Conservation (phyloP, 139 green algal genomes). For the Diplosphaera chodatii region DNA sequence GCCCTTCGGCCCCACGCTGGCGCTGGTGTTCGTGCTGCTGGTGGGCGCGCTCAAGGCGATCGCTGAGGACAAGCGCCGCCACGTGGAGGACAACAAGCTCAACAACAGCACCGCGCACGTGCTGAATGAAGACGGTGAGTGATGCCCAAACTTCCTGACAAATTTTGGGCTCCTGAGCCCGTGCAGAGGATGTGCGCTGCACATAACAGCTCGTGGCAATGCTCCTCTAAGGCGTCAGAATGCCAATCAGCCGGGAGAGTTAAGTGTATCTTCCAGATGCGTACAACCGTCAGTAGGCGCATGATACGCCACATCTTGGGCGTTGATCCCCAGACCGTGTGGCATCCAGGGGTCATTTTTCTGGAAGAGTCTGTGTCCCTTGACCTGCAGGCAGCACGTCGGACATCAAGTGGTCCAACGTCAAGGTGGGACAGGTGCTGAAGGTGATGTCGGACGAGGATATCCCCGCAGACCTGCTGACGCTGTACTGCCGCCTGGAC, state of each 20-base stretch:
- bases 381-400: slow-evolving; percentile 21
- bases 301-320: too few species aligned
- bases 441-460: slow-evolving; percentile 59
- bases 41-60: slow-evolving; percentile 53
- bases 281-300: too few species aligned
- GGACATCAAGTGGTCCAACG: slow-evolving; percentile 44
- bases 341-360: too few species aligned
- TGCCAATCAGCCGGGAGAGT: too few species aligned
- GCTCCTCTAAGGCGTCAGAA: too few species aligned
- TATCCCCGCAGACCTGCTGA: slow-evolving; percentile 83
- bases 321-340: too few species aligned
- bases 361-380: background rate
- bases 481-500: slow-evolving; percentile 41
- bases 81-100: slow-evolving; percentile 44
- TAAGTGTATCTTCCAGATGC: too few species aligned
- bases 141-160: background rate
- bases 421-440: slow-evolving; percentile 24
- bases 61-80: slow-evolving; percentile 53
- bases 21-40: slow-evolving; percentile 54
- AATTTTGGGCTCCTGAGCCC: background rate
- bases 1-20: slow-evolving; percentile 37
- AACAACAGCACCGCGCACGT: slow-evolving; percentile 53
- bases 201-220: too few species aligned
- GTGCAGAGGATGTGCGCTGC: too few species aligned
- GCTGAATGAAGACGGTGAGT: slow-evolving; percentile 35